These are phyloP conservation scores for Saccharum officinarum DNA, from an alignment of 176 grass and related monocot genomes.

Conservation along the genomic window DNA sequence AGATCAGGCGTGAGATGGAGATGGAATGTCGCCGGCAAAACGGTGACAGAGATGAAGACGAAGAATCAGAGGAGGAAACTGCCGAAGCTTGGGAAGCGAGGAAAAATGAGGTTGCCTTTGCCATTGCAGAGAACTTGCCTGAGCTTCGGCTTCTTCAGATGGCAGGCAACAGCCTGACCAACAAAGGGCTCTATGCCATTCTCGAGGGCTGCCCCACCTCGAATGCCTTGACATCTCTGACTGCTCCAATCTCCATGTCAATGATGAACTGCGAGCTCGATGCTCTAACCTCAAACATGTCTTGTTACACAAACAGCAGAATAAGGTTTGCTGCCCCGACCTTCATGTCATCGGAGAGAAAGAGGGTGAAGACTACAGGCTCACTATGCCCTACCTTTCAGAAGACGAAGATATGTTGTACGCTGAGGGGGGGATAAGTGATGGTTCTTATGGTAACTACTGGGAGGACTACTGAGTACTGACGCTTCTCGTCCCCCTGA, in stretches of 20 bases:
- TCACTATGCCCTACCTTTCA: background rate
- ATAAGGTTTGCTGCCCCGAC: conserved; percentile 1
- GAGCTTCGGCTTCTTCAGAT: conserved; percentile 46
- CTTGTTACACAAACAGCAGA: background rate
- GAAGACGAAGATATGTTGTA: background rate
- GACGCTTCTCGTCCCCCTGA: background rate
- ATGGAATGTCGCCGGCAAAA: background rate
- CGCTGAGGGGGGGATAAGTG: background rate
- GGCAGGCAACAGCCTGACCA: background rate
- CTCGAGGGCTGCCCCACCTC: background rate
- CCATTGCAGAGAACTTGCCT: conserved; percentile 40
- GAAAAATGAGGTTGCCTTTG: conserved; percentile 42
- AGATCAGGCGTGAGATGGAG: background rate
- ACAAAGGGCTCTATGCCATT: conserved; percentile 24
- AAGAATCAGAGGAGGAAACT: background rate
- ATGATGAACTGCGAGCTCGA: conserved; percentile 22
- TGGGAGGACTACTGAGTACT: background rate
- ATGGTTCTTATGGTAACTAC: background rate
- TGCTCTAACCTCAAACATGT: conserved; percentile 39
- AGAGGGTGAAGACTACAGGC: background rate
- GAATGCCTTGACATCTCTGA: background rate
- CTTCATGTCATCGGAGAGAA: background rate
- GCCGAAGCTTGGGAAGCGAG: conserved; percentile 1
- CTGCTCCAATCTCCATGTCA: conserved; percentile 22
- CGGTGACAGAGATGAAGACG: background rate